Base-by-base conservation (phyloP, 129 eudicot genomes). In the Escallonia herrerae region DNA sequence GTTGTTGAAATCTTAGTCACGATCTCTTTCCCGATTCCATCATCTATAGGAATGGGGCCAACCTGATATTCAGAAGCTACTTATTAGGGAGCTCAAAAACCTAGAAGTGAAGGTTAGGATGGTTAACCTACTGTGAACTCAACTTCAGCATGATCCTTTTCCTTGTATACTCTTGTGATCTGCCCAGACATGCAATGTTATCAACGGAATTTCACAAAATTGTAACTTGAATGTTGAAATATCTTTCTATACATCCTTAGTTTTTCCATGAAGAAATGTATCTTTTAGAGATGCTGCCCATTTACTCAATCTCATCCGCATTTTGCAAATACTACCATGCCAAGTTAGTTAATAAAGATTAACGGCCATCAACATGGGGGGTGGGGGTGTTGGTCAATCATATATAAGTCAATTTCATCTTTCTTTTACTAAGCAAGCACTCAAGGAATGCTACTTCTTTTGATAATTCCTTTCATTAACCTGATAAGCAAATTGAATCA, bases 101-200 rank as follows among this genome's bases (percentile, higher is more conserved):
- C 33, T 22, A 22, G 33, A 22, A 22, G 1, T 22, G 33, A 22
- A 1, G 33, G 33, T 22, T 22, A 63, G 40, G 51, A 57, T 1
- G 15, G 48, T 53, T 13, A 42, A 74, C 79, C 74, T 65, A 80
- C 81, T 39, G 40, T 66, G 58, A 80, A 80, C 49, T 80, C 84
- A 56, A 80, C 37, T 76, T 80, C 84, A 42, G 60, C 84, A 58
- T 80, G 80, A 56, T 80, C 80, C 77, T 70, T 65, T 12, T 66
- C 81, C 56, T 80, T 80, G 77, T 70, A 71, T 3, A 80, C 80
- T 71, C 84, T 66, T 5, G 80, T 80, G 64, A 74, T 69, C 84
- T 79, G 74, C 6, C 37, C n/a, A 43, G 13, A 9, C 5, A 66
- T 11, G 8, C 62, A 42, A 42, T 22, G 33, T 22, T 1, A 22